Evolutionary conservation across 2,329 filamentous ascomycete species (phyloP), one percentile per base, ranked within the genome.

Genomic region (Sclerotinia minor): DNA sequence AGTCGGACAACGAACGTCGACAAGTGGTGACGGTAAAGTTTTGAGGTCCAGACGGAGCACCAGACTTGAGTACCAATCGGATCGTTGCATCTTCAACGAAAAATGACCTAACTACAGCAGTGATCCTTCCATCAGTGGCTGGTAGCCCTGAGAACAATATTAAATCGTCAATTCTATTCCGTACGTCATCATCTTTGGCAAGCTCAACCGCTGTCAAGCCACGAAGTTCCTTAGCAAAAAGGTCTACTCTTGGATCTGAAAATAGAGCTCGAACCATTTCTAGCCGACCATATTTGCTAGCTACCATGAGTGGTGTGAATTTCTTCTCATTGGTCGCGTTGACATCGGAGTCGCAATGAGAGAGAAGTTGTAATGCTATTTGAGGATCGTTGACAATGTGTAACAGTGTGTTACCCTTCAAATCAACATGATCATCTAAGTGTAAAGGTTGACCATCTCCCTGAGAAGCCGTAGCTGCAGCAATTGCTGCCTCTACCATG

Each of bases 41-140:
- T 65, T 91, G 88, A 70, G 89, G 87, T 32, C 87, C 84, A n/a
- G 90, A 92, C 0, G 92, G 93, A 1, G 92, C 92, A 17, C 93
- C 95, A 1, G 94, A 97, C 77, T 99, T 99, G 70, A 99, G 83
- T 21, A 99, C 92, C 59, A 98, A 88, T 52, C 95, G 89, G 64
- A 98, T 91, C 0, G 92, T 96, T 13, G 92, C 94, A 79, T 99
- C 95, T 80, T 99, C 95, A 15, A 99, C 94, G 75, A 99, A 98
- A 79, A 96, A 97, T 0, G 94, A 95, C 68, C 95, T 87, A 0
- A 99, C 95, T 0, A 98, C 94, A 1, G 92, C 92, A 0, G 95
- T 98, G 29, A 94, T 94, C 32, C 94, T 87, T 5, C 90, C 90
- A 72, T 96, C 92, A 13, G 85, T 83, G 15, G 87, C 89, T 6